Percentiles rank a stretch among this genome's conserved stretches.
phyloP scores from a whole-genome alignment of 2,329 filamentous ascomycete species.

The Leptographium lundbergii region DNA sequence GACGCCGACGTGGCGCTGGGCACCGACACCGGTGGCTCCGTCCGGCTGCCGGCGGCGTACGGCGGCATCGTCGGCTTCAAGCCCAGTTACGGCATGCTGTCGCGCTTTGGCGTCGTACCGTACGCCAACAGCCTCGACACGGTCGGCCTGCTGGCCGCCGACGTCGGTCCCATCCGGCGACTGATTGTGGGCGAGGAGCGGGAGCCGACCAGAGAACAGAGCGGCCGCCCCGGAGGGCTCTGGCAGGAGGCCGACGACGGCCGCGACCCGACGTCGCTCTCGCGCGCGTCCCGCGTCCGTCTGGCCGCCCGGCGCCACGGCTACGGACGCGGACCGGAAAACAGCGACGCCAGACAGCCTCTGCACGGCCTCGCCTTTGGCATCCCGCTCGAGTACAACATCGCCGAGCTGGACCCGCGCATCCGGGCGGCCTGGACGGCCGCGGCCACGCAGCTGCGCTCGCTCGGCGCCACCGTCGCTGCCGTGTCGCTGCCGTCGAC shows the following conservation, averaged over 20 bases:
- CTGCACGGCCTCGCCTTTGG: slow-evolving; percentile 33
- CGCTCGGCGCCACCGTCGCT: slow-evolving; percentile 57
- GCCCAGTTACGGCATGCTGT: slow-evolving; percentile 80
- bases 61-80: slow-evolving; percentile 78
- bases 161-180: slow-evolving; percentile 35
- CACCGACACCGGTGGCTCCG: slow-evolving; percentile 86
- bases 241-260: slow-evolving; percentile 27
- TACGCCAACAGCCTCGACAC: slow-evolving; percentile 92
- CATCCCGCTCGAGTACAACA: slow-evolving; percentile 71
- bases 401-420: slow-evolving; percentile 58
- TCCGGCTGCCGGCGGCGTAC: slow-evolving; percentile 78
- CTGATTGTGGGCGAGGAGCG: slow-evolving; percentile 30
- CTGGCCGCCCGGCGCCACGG: slow-evolving; percentile 14
- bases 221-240: neutral
- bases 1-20: slow-evolving; percentile 57
- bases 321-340: neutral
- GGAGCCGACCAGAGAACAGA: too few relatives aligned
- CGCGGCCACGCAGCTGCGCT: slow-evolving; percentile 46
- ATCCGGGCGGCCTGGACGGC: slow-evolving; percentile 59
- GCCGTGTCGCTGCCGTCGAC: slow-evolving; percentile 75
- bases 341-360: neutral
- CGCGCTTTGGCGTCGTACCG: slow-evolving; percentile 73
- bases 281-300: slow-evolving; percentile 37
- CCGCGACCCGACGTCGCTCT: slow-evolving; percentile 64
- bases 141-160: slow-evolving; percentile 59